Conservation (phyloP, 2,329 filamentous ascomycete genomes). For the Drechslerella stenobrocha region DNA sequence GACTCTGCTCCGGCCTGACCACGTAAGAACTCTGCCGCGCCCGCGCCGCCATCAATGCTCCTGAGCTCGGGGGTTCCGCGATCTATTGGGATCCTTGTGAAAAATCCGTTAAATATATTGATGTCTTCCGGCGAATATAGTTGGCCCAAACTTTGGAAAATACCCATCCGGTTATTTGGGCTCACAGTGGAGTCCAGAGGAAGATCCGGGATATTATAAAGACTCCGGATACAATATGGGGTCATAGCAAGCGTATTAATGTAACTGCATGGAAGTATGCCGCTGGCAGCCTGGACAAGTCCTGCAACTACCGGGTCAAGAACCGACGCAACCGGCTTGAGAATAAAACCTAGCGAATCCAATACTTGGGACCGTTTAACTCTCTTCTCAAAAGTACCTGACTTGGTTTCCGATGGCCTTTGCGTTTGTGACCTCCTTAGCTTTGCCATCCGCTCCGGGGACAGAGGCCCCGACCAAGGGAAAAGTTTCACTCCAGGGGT, state of each 20-base stretch:
- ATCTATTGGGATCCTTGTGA: conserved; percentile 56
- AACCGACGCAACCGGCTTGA: neutral
- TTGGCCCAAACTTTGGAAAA: conserved; percentile 57
- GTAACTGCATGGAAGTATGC: neutral
- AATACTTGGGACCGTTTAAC: neutral
- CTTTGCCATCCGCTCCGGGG: conserved; percentile 1
- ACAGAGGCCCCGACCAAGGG: conserved; percentile 19
- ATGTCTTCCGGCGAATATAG: conserved; percentile 58
- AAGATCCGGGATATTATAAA: conserved; percentile 55
- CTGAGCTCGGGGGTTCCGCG: conserved; percentile 55
- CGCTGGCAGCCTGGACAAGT: neutral
- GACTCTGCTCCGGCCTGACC: conserved; percentile 56
- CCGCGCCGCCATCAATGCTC: conserved; percentile 56
- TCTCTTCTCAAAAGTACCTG: neutral
- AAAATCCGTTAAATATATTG: conserved; percentile 55
- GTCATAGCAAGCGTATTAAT: conserved; percentile 50
- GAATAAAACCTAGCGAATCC: conserved; percentile 7
- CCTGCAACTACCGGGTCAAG: neutral
- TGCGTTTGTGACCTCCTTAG: neutral
- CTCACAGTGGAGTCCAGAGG: conserved; percentile 54
- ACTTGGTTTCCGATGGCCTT: neutral
- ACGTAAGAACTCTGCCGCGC: conserved; percentile 50
- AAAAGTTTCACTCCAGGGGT: conserved; percentile 63
- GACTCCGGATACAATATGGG: conserved; percentile 53
- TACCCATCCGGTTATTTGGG: conserved; percentile 56